These are phyloP conservation scores for Tricholoma flavovirens DNA, from an alignment of 768 basidiomycete genomes.

Conservation along the genomic window DNA sequence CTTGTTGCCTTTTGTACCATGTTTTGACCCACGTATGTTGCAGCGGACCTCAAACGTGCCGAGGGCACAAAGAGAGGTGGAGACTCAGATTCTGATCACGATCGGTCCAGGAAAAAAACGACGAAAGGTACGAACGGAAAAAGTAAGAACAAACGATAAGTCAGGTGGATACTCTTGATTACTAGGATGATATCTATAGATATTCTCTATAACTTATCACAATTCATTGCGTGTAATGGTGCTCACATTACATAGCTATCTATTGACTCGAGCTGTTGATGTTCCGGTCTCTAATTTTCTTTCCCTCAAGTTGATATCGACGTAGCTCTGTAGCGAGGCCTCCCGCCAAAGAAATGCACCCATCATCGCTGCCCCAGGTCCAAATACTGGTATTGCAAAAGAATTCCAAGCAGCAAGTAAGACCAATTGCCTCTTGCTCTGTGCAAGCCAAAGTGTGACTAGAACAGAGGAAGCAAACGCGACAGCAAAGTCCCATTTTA, in stretches of 20 bases:
- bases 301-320: not conserved
- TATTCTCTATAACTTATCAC: not conserved
- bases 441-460: conserved; percentile 45
- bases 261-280: not conserved
- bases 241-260: not conserved
- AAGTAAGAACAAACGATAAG: conserved; percentile 30
- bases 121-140: conserved; percentile 29
- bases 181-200: not conserved
- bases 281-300: not conserved
- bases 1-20: not conserved
- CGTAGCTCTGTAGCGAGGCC: conserved; percentile 6
- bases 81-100: conserved; percentile 49
- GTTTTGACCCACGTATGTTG: conserved; percentile 17
- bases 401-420: conserved; percentile 37
- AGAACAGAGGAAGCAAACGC: conserved; percentile 34
- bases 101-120: conserved; percentile 43
- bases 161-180: not conserved
- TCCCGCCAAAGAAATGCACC: conserved; percentile 49
- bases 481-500: conserved; percentile 48
- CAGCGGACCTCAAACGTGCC: conserved; percentile 48
- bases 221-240: not conserved
- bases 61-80: conserved; percentile 33
- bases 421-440: conserved; percentile 24
- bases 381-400: conserved; percentile 35
- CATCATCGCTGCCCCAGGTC: conserved; percentile 47